phyloP scores from a whole-genome alignment of 257 asterid species.

The Lavandula angustifolia region DNA sequence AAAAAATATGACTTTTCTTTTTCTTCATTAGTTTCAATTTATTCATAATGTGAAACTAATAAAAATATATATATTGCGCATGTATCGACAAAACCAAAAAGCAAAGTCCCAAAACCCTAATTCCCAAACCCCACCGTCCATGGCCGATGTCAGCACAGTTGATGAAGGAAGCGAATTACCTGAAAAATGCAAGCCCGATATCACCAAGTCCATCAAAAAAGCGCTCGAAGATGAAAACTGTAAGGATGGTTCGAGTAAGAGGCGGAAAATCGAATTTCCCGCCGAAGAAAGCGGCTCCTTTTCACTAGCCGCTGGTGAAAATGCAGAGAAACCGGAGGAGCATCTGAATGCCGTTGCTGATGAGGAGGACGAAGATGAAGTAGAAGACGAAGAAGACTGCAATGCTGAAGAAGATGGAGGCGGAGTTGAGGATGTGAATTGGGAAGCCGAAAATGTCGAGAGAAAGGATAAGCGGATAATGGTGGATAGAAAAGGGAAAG shows the following conservation, averaged over 20 bases:
- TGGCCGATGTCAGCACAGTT: constrained; percentile 43
- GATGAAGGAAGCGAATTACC: constrained; percentile 37
- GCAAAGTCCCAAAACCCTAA: constrained; percentile 40
- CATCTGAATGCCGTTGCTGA: constrained; percentile 7
- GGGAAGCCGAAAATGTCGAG: constrained; percentile 35
- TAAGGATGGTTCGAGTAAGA: constrained; percentile 36
- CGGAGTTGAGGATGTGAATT: constrained; percentile 29
- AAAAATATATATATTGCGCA: not conserved
- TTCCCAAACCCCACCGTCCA: constrained; percentile 35
- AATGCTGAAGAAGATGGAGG: constrained; percentile 39
- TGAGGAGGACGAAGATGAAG: constrained; percentile 37
- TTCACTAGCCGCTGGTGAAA: constrained; percentile 23
- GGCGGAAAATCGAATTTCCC: constrained; percentile 37
- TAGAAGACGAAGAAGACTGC: constrained; percentile 42
- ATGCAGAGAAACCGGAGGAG: constrained; percentile 23
- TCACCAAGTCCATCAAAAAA: constrained; percentile 14
- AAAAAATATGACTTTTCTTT: no score
- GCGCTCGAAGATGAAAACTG: constrained; percentile 26
- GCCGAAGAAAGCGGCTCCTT: constrained; percentile 32
- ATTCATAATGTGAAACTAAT: no score
- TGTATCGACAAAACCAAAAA: not conserved
- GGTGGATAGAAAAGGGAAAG: constrained; percentile 46
- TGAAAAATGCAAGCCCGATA: constrained; percentile 44
- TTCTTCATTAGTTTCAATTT: no score
- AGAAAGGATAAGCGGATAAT: constrained; percentile 45